phyloP scores from a whole-genome alignment of 208 protist species.

The Angomonas deanei region DNA sequence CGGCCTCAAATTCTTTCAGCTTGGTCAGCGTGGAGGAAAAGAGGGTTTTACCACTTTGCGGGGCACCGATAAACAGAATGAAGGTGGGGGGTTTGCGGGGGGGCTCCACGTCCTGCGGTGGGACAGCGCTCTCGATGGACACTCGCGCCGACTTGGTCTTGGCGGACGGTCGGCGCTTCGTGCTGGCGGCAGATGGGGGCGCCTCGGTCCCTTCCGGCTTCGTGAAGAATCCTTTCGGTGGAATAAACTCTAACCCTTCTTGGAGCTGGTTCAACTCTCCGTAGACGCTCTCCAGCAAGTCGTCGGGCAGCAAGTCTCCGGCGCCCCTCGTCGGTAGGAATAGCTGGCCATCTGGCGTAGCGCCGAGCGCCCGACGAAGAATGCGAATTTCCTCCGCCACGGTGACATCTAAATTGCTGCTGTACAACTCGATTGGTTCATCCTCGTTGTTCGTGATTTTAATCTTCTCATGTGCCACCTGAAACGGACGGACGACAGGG shows the following conservation, averaged over 20 bases:
- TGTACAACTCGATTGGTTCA: conserved; percentile 85
- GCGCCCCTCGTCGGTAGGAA: conserved; percentile 58
- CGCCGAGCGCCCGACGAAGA: conserved; percentile 33
- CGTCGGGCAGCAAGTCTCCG: conserved; percentile 59
- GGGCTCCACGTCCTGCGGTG: neutral
- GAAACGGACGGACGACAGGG: conserved; percentile 66
- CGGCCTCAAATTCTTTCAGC: conserved; percentile 12
- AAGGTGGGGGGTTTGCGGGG: conserved; percentile 1
- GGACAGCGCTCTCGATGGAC: neutral
- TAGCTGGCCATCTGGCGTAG: conserved; percentile 27
- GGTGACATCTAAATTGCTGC: conserved; percentile 68
- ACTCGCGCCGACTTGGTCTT: neutral
- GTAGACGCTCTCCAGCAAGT: conserved; percentile 70
- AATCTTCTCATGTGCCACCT: conserved; percentile 50
- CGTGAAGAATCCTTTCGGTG: neutral
- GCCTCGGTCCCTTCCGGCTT: neutral
- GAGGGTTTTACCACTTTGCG: conserved; percentile 69
- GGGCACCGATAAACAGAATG: conserved; percentile 75
- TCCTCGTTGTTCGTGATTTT: conserved; percentile 84
- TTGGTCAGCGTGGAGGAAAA: conserved; percentile 36
- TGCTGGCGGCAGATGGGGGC: neutral
- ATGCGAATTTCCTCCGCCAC: conserved; percentile 62
- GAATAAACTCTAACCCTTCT: conserved; percentile 4
- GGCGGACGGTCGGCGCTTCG: neutral
- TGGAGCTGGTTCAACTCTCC: conserved; percentile 19